A percentile compares a stretch with the other conserved stretches of the same genome.
These are phyloP conservation scores for Cucumis melo DNA, from an alignment of 306 rosid genomes.

Conservation along the genomic window DNA sequence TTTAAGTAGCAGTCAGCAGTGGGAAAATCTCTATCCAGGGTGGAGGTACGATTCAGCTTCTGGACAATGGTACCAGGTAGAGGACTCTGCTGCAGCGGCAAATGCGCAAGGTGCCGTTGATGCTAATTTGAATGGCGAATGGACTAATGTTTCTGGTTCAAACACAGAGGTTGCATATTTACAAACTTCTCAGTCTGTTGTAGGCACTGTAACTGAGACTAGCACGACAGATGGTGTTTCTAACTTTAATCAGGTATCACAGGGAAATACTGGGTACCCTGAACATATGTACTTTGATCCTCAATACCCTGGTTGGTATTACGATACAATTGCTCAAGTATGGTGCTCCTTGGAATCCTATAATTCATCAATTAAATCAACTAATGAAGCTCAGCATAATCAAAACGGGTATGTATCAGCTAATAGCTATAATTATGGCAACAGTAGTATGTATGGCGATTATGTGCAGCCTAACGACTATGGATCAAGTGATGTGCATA, in stretches of 20 bases:
- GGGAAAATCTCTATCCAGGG: slow-evolving; percentile 80
- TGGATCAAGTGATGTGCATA: slow-evolving; percentile 23
- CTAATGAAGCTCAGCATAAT: slow-evolving; percentile 24
- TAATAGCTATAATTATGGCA: slow-evolving; percentile 12
- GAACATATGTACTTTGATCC: slow-evolving; percentile 75
- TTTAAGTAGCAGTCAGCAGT: slow-evolving; percentile 36
- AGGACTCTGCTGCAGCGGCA: slow-evolving; percentile 17
- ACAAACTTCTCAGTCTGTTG: slow-evolving; percentile 35
- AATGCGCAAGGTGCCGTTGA: slow-evolving; percentile 20
- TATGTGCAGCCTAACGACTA: slow-evolving; percentile 24
- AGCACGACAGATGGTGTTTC: slow-evolving; percentile 32
- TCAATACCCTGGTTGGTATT: slow-evolving; percentile 75
- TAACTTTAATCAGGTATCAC: slow-evolving; percentile 40
- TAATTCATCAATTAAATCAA: slow-evolving; percentile 31
- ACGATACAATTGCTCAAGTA: slow-evolving; percentile 50
- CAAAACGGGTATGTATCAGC: slow-evolving; percentile 35
- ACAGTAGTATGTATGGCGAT: slow-evolving; percentile 20
- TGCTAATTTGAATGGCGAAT: slow-evolving; percentile 19
- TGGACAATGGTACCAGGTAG: slow-evolving; percentile 73
- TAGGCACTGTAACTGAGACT: slow-evolving; percentile 39
- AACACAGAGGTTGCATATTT: slow-evolving; percentile 33
- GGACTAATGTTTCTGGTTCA: slow-evolving; percentile 26
- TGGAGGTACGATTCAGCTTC: slow-evolving; percentile 54
- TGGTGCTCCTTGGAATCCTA: slow-evolving; percentile 61
- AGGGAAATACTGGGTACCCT: slow-evolving; percentile 50